phyloP scores from a whole-genome alignment of 768 basidiomycete genomes.

The Neoboletus magnificus region DNA sequence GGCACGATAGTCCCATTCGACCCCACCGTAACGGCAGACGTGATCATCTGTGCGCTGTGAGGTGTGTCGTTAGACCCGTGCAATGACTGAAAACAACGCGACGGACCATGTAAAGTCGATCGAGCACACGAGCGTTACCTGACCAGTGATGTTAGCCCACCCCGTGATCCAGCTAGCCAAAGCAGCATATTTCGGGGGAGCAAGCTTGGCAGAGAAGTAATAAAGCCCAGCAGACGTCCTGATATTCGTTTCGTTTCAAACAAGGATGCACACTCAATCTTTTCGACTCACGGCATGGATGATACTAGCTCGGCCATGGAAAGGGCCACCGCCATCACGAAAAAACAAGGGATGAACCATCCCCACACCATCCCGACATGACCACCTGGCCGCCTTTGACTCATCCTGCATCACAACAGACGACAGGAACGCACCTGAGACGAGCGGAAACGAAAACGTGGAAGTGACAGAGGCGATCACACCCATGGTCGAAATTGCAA shows the following conservation, averaged over 20 bases:
- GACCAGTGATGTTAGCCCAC: slow-evolving; percentile 75
- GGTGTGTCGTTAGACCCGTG: background rate
- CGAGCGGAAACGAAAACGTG: slow-evolving; percentile 60
- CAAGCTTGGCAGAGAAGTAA: slow-evolving; percentile 75
- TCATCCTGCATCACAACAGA: background rate
- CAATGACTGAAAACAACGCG: background rate
- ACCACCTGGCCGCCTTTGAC: slow-evolving; percentile 44
- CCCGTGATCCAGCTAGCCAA: slow-evolving; percentile 59
- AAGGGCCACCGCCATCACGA: slow-evolving; percentile 63
- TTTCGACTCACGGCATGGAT: slow-evolving; percentile 64
- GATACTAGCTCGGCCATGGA: slow-evolving; percentile 74
- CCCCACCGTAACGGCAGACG: slow-evolving; percentile 62
- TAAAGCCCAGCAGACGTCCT: slow-evolving; percentile 79
- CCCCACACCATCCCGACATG: slow-evolving; percentile 78
- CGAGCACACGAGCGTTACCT: slow-evolving; percentile 65
- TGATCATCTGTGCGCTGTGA: slow-evolving; percentile 69
- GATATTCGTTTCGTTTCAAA: background rate
- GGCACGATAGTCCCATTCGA: slow-evolving; percentile 51
- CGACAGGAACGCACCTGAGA: slow-evolving; percentile 44
- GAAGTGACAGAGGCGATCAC: slow-evolving; percentile 68
- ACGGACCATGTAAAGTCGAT: slow-evolving; percentile 69
- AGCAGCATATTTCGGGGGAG: slow-evolving; percentile 56
- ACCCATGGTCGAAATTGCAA: slow-evolving; percentile 71
- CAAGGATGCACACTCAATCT: background rate
- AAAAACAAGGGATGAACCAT: slow-evolving; percentile 68